Evolutionary conservation across 2,329 filamentous ascomycete genomes (phyloP).

Genomic region (Colletotrichum brevisporum): DNA sequence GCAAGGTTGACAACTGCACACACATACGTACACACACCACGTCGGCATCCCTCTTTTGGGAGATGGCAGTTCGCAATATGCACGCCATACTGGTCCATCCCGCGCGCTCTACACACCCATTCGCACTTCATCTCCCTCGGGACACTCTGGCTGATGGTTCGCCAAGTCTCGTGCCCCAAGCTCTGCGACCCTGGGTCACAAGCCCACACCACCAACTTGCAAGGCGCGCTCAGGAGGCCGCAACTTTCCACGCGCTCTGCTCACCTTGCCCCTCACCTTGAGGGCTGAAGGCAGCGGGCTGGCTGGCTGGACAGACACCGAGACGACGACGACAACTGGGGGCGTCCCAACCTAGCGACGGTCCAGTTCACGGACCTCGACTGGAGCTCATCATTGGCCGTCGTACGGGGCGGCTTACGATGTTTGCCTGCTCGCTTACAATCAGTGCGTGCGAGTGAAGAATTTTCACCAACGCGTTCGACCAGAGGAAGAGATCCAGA

Average conservation of each 20-base stretch:
- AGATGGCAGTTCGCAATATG: constrained; percentile 25
- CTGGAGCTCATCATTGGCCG: constrained; percentile 11
- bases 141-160: neutral
- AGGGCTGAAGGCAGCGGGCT: constrained; percentile 1
- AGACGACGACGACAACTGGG: constrained; percentile 1
- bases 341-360: neutral
- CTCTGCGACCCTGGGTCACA: neutral
- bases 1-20: constrained; percentile 24
- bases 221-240: constrained; percentile 19
- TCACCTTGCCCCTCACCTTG: constrained; percentile 23
- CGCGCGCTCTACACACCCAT: constrained; percentile 10
- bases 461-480: neutral
- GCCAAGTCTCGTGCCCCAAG: constrained; percentile 7
- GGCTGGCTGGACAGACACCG: neutral
- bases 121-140: neutral
- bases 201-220: constrained; percentile 11
- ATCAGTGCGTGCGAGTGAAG: neutral
- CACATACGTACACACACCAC: constrained; percentile 7
- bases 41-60: constrained; percentile 19
- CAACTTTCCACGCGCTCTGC: neutral
- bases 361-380: constrained; percentile 8
- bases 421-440: constrained; percentile 17
- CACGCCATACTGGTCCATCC: constrained; percentile 14
- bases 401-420: constrained; percentile 9
- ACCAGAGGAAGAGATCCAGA: neutral